A percentile compares a stretch with the other conserved stretches of the same genome.
Conservation (phyloP, 2,329 filamentous ascomycete species). For the Stagonosporopsis vannaccii region DNA sequence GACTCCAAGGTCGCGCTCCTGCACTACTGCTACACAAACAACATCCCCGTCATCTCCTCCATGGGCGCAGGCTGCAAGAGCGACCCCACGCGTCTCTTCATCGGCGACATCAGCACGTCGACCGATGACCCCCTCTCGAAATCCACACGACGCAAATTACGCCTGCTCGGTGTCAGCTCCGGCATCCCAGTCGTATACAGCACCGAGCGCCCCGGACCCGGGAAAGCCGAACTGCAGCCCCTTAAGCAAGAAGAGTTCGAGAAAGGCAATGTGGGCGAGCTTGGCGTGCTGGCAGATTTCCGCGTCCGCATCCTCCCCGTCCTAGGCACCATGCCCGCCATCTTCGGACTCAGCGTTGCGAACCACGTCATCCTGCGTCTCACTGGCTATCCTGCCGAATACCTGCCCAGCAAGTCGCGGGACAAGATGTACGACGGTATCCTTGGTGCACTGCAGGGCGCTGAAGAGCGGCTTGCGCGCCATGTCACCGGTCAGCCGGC, state of each 20-base stretch:
- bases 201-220: conserved; percentile 85
- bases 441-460: conserved; percentile 74
- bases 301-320: conserved; percentile 94
- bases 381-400: conserved; percentile 83
- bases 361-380: conserved; percentile 91
- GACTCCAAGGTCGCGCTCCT: conserved; percentile 92
- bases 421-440: conserved; percentile 94
- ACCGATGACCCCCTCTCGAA: conserved; percentile 89
- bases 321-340: conserved; percentile 93
- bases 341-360: conserved; percentile 89
- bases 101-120: conserved; percentile 88
- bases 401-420: conserved; percentile 78
- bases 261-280: conserved; percentile 84
- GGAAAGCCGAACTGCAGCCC: conserved; percentile 88
- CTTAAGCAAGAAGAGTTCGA: conserved; percentile 85
- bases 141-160: conserved; percentile 80
- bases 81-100: conserved; percentile 79
- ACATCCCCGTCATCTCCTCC: conserved; percentile 84
- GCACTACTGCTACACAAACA: conserved; percentile 82
- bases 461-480: conserved; percentile 77
- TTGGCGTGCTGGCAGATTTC: conserved; percentile 91
- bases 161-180: conserved; percentile 76
- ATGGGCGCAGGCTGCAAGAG: conserved; percentile 98
- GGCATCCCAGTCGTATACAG: conserved; percentile 94
- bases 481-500: conserved; percentile 60